phyloP scores from a whole-genome alignment of 371 early-diverging fungal genomes.

The Mortierella sp. region DNA sequence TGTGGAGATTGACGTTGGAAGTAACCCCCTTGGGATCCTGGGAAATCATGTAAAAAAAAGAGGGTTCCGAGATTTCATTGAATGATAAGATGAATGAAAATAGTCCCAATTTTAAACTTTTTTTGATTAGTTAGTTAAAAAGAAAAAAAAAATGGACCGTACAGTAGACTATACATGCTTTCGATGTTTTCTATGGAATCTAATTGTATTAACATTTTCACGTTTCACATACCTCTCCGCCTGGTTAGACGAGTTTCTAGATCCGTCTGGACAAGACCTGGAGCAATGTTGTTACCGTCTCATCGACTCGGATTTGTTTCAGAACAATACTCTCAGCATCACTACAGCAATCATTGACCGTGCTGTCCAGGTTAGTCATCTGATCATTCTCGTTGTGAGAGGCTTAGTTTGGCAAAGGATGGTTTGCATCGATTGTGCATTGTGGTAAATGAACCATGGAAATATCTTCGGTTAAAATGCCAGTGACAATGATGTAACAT shows the following conservation, averaged over 20 bases:
- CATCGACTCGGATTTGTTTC: conserved; percentile 73
- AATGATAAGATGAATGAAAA: too few relatives aligned
- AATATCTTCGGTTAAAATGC: too few relatives aligned
- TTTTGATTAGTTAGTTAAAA: too few relatives aligned
- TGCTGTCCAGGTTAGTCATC: conserved; percentile 40
- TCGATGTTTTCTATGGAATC: background rate
- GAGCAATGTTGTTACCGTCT: conserved; percentile 72
- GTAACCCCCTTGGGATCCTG: too few relatives aligned
- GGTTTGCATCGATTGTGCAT: background rate
- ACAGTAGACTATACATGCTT: background rate
- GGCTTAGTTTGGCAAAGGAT: background rate
- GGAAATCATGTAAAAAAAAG: too few relatives aligned
- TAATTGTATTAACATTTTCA: background rate
- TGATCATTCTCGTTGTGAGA: background rate
- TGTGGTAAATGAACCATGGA: too few relatives aligned
- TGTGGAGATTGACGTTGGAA: too few relatives aligned
- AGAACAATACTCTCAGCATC: conserved; percentile 69
- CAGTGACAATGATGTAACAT: too few relatives aligned
- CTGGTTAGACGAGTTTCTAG: conserved; percentile 64
- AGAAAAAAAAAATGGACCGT: background rate
- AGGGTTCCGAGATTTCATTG: too few relatives aligned
- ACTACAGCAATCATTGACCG: conserved; percentile 64
- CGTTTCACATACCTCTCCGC: background rate
- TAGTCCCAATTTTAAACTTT: too few relatives aligned
- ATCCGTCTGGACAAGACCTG: conserved; percentile 59